Evolutionary conservation across 108 stramenopile genomes (phyloP).

Genomic region (Pseudonitzschia pungens): DNA sequence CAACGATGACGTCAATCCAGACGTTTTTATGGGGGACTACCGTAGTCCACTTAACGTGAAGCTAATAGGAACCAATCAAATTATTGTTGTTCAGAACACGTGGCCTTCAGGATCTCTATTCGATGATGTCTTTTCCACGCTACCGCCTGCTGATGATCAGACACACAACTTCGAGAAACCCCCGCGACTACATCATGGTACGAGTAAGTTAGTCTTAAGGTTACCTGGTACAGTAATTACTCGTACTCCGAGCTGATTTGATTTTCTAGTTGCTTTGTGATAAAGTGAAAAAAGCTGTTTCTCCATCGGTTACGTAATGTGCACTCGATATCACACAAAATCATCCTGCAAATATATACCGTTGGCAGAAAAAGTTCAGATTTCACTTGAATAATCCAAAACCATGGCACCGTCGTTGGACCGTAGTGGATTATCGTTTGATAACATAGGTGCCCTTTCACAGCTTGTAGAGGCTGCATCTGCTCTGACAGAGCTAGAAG

Average conservation of each 20-base stretch:
- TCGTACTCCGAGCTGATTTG: not conserved
- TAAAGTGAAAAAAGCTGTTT: not conserved
- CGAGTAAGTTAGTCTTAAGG: too few relatives aligned
- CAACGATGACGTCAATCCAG: constrained; percentile 3
- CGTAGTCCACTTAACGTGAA: not conserved
- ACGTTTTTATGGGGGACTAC: not conserved
- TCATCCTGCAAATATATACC: not conserved
- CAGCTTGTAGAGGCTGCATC: constrained; percentile 65
- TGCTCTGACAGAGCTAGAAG: constrained; percentile 49
- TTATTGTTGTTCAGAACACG: not conserved
- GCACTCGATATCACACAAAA: not conserved
- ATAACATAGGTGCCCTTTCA: constrained; percentile 29
- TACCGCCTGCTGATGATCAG: constrained; percentile 11
- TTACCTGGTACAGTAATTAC: too few relatives aligned
- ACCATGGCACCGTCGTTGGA: constrained; percentile 8
- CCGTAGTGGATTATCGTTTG: constrained; percentile 5
- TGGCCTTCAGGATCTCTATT: constrained; percentile 12
- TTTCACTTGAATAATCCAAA: not conserved
- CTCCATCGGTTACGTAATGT: not conserved
- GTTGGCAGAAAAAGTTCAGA: not conserved
- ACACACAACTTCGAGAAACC: constrained; percentile 6
- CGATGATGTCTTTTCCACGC: constrained; percentile 6
- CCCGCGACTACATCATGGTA: not conserved
- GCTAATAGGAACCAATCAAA: not conserved
- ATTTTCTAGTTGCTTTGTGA: not conserved